phyloP scores from a whole-genome alignment of 208 protist genomes.

The Wallacemonas rigidus region DNA sequence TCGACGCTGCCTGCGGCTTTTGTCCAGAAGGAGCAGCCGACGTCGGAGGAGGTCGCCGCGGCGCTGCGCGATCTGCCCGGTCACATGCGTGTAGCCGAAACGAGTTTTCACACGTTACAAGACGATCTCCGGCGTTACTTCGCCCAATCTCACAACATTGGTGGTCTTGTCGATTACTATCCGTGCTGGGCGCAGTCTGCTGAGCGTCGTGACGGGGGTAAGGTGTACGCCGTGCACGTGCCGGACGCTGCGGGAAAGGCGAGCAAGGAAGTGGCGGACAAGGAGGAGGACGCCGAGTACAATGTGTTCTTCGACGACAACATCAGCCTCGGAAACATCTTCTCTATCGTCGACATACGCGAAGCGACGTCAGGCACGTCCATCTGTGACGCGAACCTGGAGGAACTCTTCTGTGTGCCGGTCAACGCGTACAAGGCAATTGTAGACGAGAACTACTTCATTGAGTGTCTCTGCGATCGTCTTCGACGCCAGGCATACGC shows the following conservation, averaged over 20 bases:
- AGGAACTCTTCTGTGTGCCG: slow-evolving; percentile 70
- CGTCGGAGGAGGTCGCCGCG: slow-evolving; percentile 22
- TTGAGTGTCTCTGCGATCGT: slow-evolving; percentile 53
- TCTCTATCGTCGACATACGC: slow-evolving; percentile 87
- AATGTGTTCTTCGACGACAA: slow-evolving; percentile 92
- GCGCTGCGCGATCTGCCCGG: slow-evolving; percentile 45
- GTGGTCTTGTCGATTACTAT: slow-evolving; percentile 90
- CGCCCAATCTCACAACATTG: slow-evolving; percentile 55
- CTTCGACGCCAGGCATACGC: slow-evolving; percentile 43
- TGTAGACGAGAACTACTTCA: slow-evolving; percentile 82
- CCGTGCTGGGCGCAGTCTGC: slow-evolving; percentile 80
- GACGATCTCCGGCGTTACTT: slow-evolving; percentile 61
- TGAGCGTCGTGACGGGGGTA: slow-evolving; percentile 75
- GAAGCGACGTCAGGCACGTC: slow-evolving; percentile 44
- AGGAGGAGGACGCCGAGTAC: slow-evolving; percentile 36
- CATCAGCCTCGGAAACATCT: slow-evolving; percentile 80
- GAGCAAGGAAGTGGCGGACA: not conserved
- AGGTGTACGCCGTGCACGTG: slow-evolving; percentile 72
- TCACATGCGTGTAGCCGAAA: slow-evolving; percentile 46
- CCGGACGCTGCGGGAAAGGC: not conserved
- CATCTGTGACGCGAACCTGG: slow-evolving; percentile 43
- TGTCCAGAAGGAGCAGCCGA: slow-evolving; percentile 27
- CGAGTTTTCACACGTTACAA: slow-evolving; percentile 49
- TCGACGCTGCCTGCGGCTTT: slow-evolving; percentile 29
- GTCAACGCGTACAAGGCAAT: slow-evolving; percentile 88